Percentiles rank a stretch among this genome's conserved stretches.
Conservation (phyloP, 371 early-diverging fungal genomes). For the Thermomucor indicae-seudaticae region DNA sequence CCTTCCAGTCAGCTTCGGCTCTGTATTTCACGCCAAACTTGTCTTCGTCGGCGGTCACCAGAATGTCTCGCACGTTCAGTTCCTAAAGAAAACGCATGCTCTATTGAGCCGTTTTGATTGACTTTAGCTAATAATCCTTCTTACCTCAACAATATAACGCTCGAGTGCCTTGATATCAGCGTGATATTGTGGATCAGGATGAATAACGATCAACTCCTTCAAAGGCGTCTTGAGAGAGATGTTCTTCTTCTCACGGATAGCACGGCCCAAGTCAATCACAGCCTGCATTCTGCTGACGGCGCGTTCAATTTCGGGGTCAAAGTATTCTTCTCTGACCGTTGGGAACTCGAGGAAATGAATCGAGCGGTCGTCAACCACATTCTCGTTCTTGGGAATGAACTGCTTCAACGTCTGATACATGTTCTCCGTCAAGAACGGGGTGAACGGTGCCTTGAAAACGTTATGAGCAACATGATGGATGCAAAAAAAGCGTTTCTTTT, state of each 20-base stretch:
- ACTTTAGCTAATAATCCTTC: neutral
- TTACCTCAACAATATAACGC: conserved; percentile 78
- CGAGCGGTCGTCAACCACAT: conserved; percentile 75
- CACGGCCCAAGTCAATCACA: conserved; percentile 96
- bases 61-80: conserved; percentile 85
- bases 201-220: conserved; percentile 91
- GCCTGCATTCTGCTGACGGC: conserved; percentile 94
- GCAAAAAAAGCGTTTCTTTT: neutral
- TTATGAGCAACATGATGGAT: neutral
- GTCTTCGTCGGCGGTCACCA: conserved; percentile 86
- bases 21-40: conserved; percentile 91
- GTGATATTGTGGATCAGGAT: conserved; percentile 83
- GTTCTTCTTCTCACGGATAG: conserved; percentile 92
- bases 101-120: neutral
- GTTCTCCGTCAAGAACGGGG: conserved; percentile 98
- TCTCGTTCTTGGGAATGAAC: conserved; percentile 57
- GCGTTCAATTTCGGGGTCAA: conserved; percentile 92
- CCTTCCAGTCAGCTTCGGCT: conserved; percentile 88
- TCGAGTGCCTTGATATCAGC: conserved; percentile 82
- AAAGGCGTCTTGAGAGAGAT: conserved; percentile 98
- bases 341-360: conserved; percentile 95
- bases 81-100: conserved; percentile 71
- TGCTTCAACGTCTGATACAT: conserved; percentile 94
- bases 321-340: conserved; percentile 90
- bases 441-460: conserved; percentile 84